Evolutionary conservation across 2,329 filamentous ascomycete genomes (phyloP).

Genomic region (Hypoxylon rubiginosum): DNA sequence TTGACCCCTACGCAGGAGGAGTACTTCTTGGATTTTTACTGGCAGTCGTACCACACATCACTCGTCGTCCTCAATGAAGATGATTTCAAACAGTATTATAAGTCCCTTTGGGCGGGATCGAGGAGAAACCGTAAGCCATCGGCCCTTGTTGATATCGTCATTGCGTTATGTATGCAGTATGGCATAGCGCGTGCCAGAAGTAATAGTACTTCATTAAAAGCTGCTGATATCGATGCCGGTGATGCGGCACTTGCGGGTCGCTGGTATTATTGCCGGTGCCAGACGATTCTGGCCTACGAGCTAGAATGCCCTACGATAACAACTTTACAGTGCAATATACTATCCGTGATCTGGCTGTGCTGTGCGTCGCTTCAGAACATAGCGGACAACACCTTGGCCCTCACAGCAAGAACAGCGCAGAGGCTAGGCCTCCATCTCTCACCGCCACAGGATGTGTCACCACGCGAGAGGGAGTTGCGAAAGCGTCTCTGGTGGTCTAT

Average conservation of each 20-base stretch:
- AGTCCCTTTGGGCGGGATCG: conserved; percentile 55
- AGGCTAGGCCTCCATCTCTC: conserved; percentile 63
- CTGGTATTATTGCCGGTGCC: conserved; percentile 61
- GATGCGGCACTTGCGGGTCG: conserved; percentile 59
- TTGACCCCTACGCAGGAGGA: conserved; percentile 59
- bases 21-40: conserved; percentile 61
- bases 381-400: conserved; percentile 56
- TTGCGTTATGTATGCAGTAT: conserved; percentile 65
- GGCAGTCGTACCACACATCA: conserved; percentile 59
- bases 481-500: conserved; percentile 67
- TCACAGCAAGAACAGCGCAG: conserved; percentile 59
- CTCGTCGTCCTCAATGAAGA: conserved; percentile 59
- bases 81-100: conserved; percentile 59
- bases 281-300: conserved; percentile 58
- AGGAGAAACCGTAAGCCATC: conserved; percentile 55
- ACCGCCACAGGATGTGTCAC: conserved; percentile 56
- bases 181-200: conserved; percentile 50
- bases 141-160: conserved; percentile 64
- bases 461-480: conserved; percentile 47
- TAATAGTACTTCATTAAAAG: conserved; percentile 10
- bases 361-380: conserved; percentile 63
- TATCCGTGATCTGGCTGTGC: conserved; percentile 61
- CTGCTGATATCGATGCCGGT: conserved; percentile 21
- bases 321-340: conserved; percentile 62
- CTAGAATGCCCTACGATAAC: conserved; percentile 61